These are phyloP conservation scores for Fusarium anguioides DNA, from an alignment of 2,329 filamentous ascomycete genomes.

Conservation along the genomic window DNA sequence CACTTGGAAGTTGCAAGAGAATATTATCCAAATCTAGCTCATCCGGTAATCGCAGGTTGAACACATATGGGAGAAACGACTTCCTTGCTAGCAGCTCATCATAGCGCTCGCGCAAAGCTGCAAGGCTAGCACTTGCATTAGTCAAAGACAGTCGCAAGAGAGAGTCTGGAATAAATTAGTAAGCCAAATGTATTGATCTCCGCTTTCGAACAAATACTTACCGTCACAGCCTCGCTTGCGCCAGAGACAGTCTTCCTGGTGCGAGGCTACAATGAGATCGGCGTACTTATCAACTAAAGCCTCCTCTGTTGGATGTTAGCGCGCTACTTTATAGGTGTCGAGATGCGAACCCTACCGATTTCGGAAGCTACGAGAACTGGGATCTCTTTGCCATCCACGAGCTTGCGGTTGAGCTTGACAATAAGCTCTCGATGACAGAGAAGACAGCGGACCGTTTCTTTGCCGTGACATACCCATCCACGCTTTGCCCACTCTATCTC, in stretches of 20 bases:
- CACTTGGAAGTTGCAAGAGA: slow-evolving; percentile 61
- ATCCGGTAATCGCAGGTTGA: slow-evolving; percentile 69
- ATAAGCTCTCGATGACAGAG: slow-evolving; percentile 87
- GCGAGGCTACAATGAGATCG: slow-evolving; percentile 77
- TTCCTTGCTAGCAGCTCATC: slow-evolving; percentile 67
- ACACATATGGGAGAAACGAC: slow-evolving; percentile 69
- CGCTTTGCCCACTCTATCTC: slow-evolving; percentile 96
- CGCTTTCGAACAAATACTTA: slow-evolving; percentile 51
- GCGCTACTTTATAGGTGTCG: background rate
- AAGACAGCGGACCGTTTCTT: slow-evolving; percentile 86
- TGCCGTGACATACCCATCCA: slow-evolving; percentile 87
- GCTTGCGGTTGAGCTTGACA: slow-evolving; percentile 77
- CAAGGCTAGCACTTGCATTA: slow-evolving; percentile 68
- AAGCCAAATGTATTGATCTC: slow-evolving; percentile 38
- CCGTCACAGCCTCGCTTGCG: slow-evolving; percentile 87
- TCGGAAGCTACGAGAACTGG: slow-evolving; percentile 67
- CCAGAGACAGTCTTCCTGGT: slow-evolving; percentile 88
- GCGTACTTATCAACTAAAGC: slow-evolving; percentile 81
- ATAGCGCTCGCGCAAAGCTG: slow-evolving; percentile 71
- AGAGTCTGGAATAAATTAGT: slow-evolving; percentile 57
- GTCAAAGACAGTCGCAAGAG: slow-evolving; percentile 72
- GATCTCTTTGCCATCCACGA: slow-evolving; percentile 65
- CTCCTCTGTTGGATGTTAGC: slow-evolving; percentile 57
- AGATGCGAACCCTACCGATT: slow-evolving; percentile 55
- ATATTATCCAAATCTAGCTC: slow-evolving; percentile 62